These are phyloP conservation scores for Scortechinia acanthostroma DNA, from an alignment of 2,329 filamentous ascomycete genomes.

Conservation along the genomic window DNA sequence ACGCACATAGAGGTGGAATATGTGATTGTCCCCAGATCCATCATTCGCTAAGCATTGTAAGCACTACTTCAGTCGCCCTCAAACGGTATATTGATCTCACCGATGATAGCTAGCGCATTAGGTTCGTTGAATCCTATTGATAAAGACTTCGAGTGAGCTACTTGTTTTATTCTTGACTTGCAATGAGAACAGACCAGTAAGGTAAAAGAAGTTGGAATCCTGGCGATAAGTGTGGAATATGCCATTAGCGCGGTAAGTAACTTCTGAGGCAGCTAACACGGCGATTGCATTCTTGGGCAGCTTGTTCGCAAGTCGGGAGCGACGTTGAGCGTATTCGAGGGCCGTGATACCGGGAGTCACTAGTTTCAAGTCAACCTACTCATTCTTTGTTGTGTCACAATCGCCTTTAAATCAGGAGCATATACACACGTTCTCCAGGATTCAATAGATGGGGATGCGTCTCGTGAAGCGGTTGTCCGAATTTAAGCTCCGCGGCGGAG, in stretches of 20 bases:
- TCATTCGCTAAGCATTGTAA: neutral
- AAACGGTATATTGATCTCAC: slow-evolving; percentile 20
- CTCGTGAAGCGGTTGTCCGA: slow-evolving; percentile 68
- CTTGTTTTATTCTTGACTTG: too few relatives aligned
- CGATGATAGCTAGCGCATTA: slow-evolving; percentile 61
- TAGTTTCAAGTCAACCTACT: slow-evolving; percentile 19
- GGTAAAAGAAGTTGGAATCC: slow-evolving; percentile 67
- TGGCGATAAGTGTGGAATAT: slow-evolving; percentile 72
- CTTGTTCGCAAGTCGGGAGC: slow-evolving; percentile 54
- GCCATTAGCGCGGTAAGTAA: slow-evolving; percentile 63
- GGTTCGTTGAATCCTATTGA: slow-evolving; percentile 58
- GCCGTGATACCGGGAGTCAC: slow-evolving; percentile 70
- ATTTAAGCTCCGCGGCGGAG: slow-evolving; percentile 55
- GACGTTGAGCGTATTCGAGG: slow-evolving; percentile 64
- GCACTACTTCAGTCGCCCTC: too few relatives aligned
- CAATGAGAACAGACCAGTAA: slow-evolving; percentile 40
- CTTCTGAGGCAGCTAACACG: slow-evolving; percentile 55
- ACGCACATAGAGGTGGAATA: slow-evolving; percentile 64
- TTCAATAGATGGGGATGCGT: slow-evolving; percentile 67
- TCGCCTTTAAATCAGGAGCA: too few relatives aligned
- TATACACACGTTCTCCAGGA: slow-evolving; percentile 50
- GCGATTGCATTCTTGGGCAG: slow-evolving; percentile 59
- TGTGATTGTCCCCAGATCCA: slow-evolving; percentile 34
- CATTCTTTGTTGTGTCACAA: too few relatives aligned
- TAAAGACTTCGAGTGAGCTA: too few relatives aligned